Base-by-base conservation (phyloP, 371 early-diverging fungal genomes). In the Apophysomyces elegans region DNA sequence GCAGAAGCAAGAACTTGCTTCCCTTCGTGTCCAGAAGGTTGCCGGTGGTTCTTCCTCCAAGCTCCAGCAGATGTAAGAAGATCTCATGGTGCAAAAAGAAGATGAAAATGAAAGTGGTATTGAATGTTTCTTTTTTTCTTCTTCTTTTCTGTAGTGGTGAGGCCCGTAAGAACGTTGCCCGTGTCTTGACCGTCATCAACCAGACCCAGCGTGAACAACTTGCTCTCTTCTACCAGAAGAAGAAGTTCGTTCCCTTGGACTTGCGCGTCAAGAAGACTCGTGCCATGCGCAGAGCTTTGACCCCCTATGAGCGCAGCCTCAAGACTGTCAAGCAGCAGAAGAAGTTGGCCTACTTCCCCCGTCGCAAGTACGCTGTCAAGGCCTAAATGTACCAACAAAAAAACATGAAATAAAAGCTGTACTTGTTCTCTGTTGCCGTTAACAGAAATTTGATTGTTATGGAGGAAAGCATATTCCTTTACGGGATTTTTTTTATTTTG, bases 221-320 rank as follows among this genome's bases (percentile, higher is more conserved):
- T 65, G 89, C 90, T 65, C 72, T 85, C 64, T 86, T 85, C 84
- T 94, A 91, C 88, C 87, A 88, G 76, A 89, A 88, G 73, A 94
- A 92, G 88, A 95, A 95, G 88, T 90, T 91, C 88, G 69, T 86
- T 58, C 97, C 96, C 66, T 83, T 93, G 68, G 96, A 96, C 77
- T 89, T 96, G 80, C 93, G 97, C 70, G 81, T 77, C 80, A 96
- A 96, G 92, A 92, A 92, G 91, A 96, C 96, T 68, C 92, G 97
- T 72, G 97, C 97, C 69, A 90, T 96, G 80, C 95, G 97, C 65
- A 92, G 96, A 70, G 90, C 89, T 65, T 83, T 96, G 81, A 93
- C 95, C 84, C 73, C 79, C 73, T 58, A 70, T 67, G 93, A 95
- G 83, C 76, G 75, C 59, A 69, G 84, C 62, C 69, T 71, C 72